These are phyloP conservation scores for Skeletonema marinoi DNA, from an alignment of 108 stramenopile genomes.

Conservation along the genomic window DNA sequence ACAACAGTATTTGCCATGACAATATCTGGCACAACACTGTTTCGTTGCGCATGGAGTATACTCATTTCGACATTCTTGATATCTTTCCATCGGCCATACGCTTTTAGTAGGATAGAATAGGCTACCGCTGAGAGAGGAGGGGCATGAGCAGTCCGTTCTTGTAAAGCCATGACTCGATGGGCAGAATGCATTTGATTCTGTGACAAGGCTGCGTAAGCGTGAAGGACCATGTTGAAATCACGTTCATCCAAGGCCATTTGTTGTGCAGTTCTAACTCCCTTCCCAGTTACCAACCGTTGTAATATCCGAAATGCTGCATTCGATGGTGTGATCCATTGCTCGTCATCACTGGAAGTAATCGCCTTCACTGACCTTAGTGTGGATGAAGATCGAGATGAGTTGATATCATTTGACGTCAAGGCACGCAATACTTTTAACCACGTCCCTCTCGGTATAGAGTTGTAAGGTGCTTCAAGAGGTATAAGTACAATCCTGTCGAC, in stretches of 20 bases:
- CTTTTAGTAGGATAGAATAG: constrained; percentile 81
- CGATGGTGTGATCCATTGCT: constrained; percentile 27
- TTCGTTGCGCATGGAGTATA: constrained; percentile 54
- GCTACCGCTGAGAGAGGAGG: constrained; percentile 71
- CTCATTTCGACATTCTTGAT: constrained; percentile 61
- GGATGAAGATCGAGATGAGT: constrained; percentile 13
- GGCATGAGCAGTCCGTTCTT: constrained; percentile 62
- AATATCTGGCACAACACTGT: constrained; percentile 56
- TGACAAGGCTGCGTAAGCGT: constrained; percentile 48
- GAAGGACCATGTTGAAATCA: constrained; percentile 80
- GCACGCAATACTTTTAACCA: constrained; percentile 62
- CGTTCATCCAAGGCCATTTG: constrained; percentile 55
- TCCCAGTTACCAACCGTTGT: constrained; percentile 69
- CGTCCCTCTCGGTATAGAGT: constrained; percentile 51
- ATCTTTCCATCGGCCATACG: constrained; percentile 70
- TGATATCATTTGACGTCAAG: constrained; percentile 41
- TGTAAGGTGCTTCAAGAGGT: constrained; percentile 47
- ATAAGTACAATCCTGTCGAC: not conserved
- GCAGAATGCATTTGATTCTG: constrained; percentile 66
- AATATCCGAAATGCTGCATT: constrained; percentile 71
- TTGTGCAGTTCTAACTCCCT: constrained; percentile 51
- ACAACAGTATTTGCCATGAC: constrained; percentile 75
- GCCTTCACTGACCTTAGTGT: not conserved
- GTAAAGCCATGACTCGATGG: constrained; percentile 73
- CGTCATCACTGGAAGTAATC: not conserved